Base-by-base conservation (phyloP, 805 yeast genomes). In the Candida coquimbonensis region DNA sequence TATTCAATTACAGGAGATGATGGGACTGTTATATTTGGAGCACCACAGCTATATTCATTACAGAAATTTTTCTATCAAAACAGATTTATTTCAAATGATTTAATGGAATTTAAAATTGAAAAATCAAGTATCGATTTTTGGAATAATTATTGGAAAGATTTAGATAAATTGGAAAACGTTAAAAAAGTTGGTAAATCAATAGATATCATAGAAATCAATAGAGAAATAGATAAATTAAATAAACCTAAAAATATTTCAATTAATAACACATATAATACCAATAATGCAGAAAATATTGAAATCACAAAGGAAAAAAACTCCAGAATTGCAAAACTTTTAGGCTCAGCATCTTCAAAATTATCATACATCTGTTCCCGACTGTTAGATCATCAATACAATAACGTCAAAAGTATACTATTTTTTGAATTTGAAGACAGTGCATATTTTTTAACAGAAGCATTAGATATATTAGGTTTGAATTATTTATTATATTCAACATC, bases 381-480 rank as follows among this genome's bases (percentile, higher is more conserved):
- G 9, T 56, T 79, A 26, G 81, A 78, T 42, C 76, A 81, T 54
- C 78, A 77, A 49, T 47, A 52, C 9, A 45, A 57, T 9, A 67
- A 69, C 4, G 56, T 75, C 43, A 79, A 83, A 57, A 74, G 83
- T 14, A 67, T 83, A 26, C 78, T 83, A 0, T 83, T 83, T 57
- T 83, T 77, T 56, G 88, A 83, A 50, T 80, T 78, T 60, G 87
- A 81, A 57, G 87, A 83, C 51, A 73, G 79, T 40, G 89, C 88
- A 0, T 82, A 77, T 55, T 81, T 80, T 56, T 56, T 83, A 27
- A 74, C 85, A 0, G 90, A 83, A 52, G 66, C 80, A 12, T 55
- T 83, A 41, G 89, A 83, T 60, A 47, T 81, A 0, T 51, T 80
- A 16, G 87, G 89, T 0, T 57, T 82, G 17, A 69, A 73, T 37